Evolutionary conservation across 208 protist species (phyloP), one percentile per base, ranked within the genome.

Genomic region (Porcisia hertigi): DNA sequence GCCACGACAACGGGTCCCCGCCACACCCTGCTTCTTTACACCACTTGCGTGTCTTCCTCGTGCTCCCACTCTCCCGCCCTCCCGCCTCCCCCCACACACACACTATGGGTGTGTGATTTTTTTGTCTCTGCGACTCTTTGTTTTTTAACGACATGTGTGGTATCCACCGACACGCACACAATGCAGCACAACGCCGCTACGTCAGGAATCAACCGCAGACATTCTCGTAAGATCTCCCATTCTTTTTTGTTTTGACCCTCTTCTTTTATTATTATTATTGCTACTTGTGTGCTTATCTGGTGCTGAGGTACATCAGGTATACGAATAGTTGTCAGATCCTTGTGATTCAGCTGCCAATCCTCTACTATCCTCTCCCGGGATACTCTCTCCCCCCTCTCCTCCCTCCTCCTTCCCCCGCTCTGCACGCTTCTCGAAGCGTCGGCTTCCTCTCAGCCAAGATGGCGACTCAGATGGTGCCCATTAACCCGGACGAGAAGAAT

Each of bases 401-500:
- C 2, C 12, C 2, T n/a, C 5, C 6, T n/a, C 34, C 9, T 6
- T n/a, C 16, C 1, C 7, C 23, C 36, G 36, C 20, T 4, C 23
- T 36, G 14, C 43, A 36, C 43, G 52, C 66, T 43, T 54, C 41
- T 45, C 23, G 16, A 18, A 64, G 30, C 36, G 41, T 16, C 23
- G 36, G 67, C 7, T 47, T 34, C 69, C 12, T 71, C 14, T 53
- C 39, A 55, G 18, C 39, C 70, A 82, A 75, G n/a, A 96, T 96
- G 92, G 77, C 92, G 62, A 73, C 86, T 69, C 71, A 83, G 47
- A 93, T 93, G 82, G 82, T 98, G 25, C 86, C 93, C 41, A 85
- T 98, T n/a, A 92, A 98, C 77, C 96, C 96, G 73, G 86, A 96
- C 34, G 93, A 95, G 76, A 81, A 86, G 85, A 83, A 88, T 79